Conservation (phyloP, 2,329 filamentous ascomycete genomes). For the Penicillium hordei region DNA sequence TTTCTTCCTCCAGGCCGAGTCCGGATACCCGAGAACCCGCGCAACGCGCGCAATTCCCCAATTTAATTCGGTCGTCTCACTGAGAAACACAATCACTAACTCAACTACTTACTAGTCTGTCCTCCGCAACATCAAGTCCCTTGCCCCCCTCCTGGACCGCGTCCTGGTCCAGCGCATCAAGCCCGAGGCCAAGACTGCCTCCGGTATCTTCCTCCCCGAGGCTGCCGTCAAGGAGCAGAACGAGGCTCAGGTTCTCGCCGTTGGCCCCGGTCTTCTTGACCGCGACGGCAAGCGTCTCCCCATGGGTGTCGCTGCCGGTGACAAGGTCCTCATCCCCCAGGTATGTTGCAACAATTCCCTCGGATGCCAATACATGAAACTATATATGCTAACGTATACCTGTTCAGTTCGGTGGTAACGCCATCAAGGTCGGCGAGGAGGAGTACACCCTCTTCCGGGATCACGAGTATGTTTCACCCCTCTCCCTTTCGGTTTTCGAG, state of each 20-base stretch:
- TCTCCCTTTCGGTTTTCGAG: neutral
- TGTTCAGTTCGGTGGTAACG: slow-evolving; percentile 80
- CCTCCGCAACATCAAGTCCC: slow-evolving; percentile 91
- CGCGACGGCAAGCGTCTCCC: slow-evolving; percentile 84
- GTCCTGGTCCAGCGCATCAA: slow-evolving; percentile 98
- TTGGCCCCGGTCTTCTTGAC: slow-evolving; percentile 84
- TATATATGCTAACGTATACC: slow-evolving; percentile 19
- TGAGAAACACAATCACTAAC: slow-evolving; percentile 4
- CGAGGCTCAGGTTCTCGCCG: slow-evolving; percentile 92
- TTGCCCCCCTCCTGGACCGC: slow-evolving; percentile 94
- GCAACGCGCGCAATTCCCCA: neutral
- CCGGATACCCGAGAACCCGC: slow-evolving; percentile 11
- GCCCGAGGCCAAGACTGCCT: slow-evolving; percentile 92
- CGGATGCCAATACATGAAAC: neutral
- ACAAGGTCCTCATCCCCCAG: slow-evolving; percentile 94
- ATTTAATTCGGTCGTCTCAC: neutral
- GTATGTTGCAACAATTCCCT: slow-evolving; percentile 53
- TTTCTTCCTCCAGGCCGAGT: slow-evolving; percentile 9
- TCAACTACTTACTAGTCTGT: slow-evolving; percentile 46
- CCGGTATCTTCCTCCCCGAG: slow-evolving; percentile 97
- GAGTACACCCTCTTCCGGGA: slow-evolving; percentile 96
- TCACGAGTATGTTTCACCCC: slow-evolving; percentile 74
- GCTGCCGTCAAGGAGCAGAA: slow-evolving; percentile 97
- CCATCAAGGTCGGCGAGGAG: slow-evolving; percentile 96
- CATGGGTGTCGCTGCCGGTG: slow-evolving; percentile 78